phyloP scores from a whole-genome alignment of 208 protist species.

The Leishmania aethiopica region DNA sequence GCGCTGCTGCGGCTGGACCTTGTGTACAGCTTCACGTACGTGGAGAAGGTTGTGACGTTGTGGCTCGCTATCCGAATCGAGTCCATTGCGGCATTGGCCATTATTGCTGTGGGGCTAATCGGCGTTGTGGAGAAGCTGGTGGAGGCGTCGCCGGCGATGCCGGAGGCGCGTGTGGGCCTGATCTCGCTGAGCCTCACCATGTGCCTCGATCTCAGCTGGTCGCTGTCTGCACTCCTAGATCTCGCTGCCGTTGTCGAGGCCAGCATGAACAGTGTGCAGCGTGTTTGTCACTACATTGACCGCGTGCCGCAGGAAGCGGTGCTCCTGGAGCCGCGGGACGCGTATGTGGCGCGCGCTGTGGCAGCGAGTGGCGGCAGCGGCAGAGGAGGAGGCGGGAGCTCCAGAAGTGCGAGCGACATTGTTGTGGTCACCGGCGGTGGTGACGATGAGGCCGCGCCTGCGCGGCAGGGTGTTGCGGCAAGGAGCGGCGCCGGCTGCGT shows the following conservation, averaged over 20 bases:
- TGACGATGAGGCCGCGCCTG: neutral
- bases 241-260: conserved; percentile 47
- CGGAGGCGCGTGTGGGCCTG: conserved; percentile 45
- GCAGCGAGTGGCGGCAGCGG: neutral
- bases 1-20: conserved; percentile 43
- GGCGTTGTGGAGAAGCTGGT: conserved; percentile 41
- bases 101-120: conserved; percentile 46
- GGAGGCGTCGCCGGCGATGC: conserved; percentile 13
- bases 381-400: neutral
- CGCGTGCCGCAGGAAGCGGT: conserved; percentile 51
- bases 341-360: conserved; percentile 5
- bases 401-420: neutral
- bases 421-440: neutral
- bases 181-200: conserved; percentile 77
- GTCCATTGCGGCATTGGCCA: conserved; percentile 60
- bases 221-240: conserved; percentile 42
- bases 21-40: conserved; percentile 51
- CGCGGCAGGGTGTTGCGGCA: neutral
- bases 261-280: conserved; percentile 79
- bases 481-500: neutral
- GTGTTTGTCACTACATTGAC: conserved; percentile 68
- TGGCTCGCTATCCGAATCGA: conserved; percentile 93
- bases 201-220: conserved; percentile 49
- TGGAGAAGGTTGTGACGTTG: conserved; percentile 52
- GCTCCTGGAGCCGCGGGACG: conserved; percentile 23